Evolutionary conservation across 2,329 filamentous ascomycete species (phyloP).

Genomic region (Uncinocarpus reesii): DNA sequence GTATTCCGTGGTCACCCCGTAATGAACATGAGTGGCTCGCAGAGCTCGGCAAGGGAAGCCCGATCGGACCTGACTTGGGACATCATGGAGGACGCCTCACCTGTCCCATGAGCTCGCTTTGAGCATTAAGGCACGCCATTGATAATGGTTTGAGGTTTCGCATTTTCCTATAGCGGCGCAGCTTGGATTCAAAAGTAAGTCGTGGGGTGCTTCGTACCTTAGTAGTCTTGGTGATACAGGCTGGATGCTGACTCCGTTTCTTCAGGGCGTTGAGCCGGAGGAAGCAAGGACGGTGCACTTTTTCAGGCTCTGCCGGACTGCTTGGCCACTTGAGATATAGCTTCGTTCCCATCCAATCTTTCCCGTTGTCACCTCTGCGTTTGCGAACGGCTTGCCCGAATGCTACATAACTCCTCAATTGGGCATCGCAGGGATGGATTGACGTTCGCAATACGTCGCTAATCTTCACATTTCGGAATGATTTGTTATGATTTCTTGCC

Average conservation of each 20-base stretch:
- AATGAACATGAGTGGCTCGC: not conserved
- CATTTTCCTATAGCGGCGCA: not conserved
- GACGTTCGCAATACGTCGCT: not conserved
- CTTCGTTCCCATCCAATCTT: not conserved
- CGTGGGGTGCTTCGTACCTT: not conserved
- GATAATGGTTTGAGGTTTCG: not conserved
- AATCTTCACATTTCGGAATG: not conserved
- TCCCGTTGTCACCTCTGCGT: not conserved
- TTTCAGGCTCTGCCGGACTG: not conserved
- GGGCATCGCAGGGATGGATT: not conserved
- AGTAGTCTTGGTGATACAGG: conserved; percentile 2
- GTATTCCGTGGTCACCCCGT: conserved; percentile 2
- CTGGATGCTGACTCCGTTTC: conserved; percentile 3
- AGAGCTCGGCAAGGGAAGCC: conserved; percentile 4
- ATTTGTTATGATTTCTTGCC: not conserved
- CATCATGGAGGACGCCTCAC: not conserved
- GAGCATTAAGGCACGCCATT: not conserved
- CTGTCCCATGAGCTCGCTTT: not conserved
- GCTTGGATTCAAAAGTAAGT: not conserved
- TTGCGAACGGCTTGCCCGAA: not conserved
- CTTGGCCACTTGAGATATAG: not conserved
- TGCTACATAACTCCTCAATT: not conserved
- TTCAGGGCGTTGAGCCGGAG: not conserved
- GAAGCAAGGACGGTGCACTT: not conserved
- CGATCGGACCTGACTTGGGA: not conserved